Evolutionary conservation across 305 asterid species (phyloP), one percentile per base, ranked within the genome.

Genomic region (Rubia occidens): DNA sequence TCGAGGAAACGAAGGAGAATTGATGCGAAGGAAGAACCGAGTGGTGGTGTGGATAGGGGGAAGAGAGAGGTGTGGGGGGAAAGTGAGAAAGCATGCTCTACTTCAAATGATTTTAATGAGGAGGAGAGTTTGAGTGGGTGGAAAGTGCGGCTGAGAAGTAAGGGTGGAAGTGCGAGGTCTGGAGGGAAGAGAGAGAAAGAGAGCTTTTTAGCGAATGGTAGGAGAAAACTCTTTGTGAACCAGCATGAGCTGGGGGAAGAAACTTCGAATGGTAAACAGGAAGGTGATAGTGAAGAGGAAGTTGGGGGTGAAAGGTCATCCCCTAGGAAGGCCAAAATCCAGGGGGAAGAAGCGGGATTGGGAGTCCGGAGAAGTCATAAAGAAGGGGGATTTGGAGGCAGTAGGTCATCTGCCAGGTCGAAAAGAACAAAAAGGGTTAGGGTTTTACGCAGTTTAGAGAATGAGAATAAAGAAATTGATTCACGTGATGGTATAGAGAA

Each of bases 111-210:
- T 75, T 72, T 79, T 80, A 88, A 79, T 40, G 88, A 73, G 84
- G 89, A 80, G 49, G 89, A 74, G 73, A 78, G 77, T 45, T 71
- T 71, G 70, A 80, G 72, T 60, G 79, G 75, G 67, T 95, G 95
- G 96, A 75, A 72, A 63, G 66, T 82, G 11, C 83, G 96, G 83
- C 77, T 95, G 89, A 88, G 97, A 80, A 70, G 87, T 60, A 83
- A 87, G 78, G 79, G 69, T 66, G 82, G 21, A 73, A 64, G 67
- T 75, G 74, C 24, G 18, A 71, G 83, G 40, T 72, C 26, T 71
- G 77, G 81, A 69, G 78, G 76, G 67, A 79, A 76, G 73, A 17
- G 20, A 53, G 71, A 29, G 43, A 80, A 70, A 73, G 85, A 62
- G 71, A 70, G 72, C 66, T 72, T 81, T 53, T 75, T 79, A 0